phyloP scores from a whole-genome alignment of 768 basidiomycete species.

The Boletus reticulatus region DNA sequence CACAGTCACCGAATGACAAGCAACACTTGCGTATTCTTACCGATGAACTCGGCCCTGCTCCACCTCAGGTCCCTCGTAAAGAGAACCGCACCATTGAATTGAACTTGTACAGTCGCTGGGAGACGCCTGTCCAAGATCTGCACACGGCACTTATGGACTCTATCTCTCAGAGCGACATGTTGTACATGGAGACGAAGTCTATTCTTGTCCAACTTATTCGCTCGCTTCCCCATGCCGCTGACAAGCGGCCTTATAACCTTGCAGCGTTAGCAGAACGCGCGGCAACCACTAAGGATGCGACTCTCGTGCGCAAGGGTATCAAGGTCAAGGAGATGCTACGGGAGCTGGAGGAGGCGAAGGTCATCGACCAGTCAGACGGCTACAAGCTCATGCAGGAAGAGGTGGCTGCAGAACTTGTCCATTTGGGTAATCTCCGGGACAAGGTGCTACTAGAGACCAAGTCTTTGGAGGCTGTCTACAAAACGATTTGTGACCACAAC shows the following conservation, averaged over 20 bases:
- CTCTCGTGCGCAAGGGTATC: conserved; percentile 94
- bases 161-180: conserved; percentile 95
- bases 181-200: conserved; percentile 99
- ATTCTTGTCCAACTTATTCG: conserved; percentile 98
- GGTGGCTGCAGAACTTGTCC: conserved; percentile 90
- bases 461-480: conserved; percentile 94
- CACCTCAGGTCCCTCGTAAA: conserved; percentile 94
- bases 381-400: conserved; percentile 98
- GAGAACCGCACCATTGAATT: conserved; percentile 95
- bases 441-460: conserved; percentile 92
- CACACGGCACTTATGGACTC: conserved; percentile 96
- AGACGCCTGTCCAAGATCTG: conserved; percentile 97
- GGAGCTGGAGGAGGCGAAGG: conserved; percentile 87
- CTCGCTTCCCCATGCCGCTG: conserved; percentile 81
- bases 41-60: conserved; percentile 93
- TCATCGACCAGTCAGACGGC: conserved; percentile 79
- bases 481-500: conserved; percentile 99
- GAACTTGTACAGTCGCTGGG: conserved; percentile 95
- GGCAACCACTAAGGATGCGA: conserved; percentile 96
- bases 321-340: conserved; percentile 99
- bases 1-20: conserved; percentile 93
- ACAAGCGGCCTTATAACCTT: conserved; percentile 88
- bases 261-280: conserved; percentile 88
- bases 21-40: conserved; percentile 95
- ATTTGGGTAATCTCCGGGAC: conserved; percentile 94